These are phyloP conservation scores for Saccharomycopsis javanensis DNA, from an alignment of 805 yeast genomes.

Conservation along the genomic window DNA sequence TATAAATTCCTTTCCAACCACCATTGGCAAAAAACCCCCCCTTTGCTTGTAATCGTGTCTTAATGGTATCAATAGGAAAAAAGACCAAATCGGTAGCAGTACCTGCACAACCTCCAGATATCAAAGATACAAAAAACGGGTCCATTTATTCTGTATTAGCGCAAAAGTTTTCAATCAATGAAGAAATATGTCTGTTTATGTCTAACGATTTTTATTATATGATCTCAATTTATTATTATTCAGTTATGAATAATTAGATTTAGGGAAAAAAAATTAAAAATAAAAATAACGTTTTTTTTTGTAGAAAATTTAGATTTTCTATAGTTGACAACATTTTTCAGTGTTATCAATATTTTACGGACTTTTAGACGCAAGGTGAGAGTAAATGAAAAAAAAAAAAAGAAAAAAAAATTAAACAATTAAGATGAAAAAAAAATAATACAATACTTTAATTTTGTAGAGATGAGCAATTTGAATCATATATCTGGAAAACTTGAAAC, in stretches of 20 bases:
- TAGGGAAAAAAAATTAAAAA: no score
- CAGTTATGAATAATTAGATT: no score
- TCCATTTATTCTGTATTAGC: no score
- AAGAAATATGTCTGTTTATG: no score
- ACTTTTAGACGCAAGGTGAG: no score
- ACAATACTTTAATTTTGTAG: no score
- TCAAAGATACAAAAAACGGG: slow-evolving; percentile 18
- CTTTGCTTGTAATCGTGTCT: slow-evolving; percentile 88
- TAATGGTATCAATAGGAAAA: slow-evolving; percentile 92
- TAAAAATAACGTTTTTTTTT: no score
- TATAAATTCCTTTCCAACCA: slow-evolving; percentile 83
- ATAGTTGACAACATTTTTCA: neutral
- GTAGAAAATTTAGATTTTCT: no score
- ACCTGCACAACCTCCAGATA: slow-evolving; percentile 89
- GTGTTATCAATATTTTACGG: neutral
- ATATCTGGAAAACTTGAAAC: neutral
- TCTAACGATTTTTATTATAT: no score
- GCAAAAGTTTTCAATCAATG: no score
- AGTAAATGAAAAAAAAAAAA: neutral
- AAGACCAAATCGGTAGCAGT: slow-evolving; percentile 90
- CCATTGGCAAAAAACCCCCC: slow-evolving; percentile 93
- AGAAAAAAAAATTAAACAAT: neutral
- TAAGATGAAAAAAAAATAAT: neutral
- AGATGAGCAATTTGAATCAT: neutral
- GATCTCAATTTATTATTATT: no score